Base-by-base conservation (phyloP, 176 grass and related monocot species). In the Bromus sterilis region DNA sequence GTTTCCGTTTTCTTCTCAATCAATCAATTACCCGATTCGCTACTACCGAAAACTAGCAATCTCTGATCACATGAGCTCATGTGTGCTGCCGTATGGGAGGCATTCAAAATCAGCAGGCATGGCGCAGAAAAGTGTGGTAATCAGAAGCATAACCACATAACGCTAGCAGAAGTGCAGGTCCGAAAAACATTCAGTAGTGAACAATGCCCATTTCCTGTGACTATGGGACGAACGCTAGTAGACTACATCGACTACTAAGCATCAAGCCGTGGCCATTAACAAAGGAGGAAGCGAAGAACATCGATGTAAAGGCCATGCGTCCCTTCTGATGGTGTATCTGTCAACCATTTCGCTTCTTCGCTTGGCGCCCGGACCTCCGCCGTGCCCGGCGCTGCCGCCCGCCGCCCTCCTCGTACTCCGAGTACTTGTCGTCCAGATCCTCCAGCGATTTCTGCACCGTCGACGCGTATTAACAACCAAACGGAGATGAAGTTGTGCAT, bases 391-490 rank as follows among this genome's bases (percentile, higher is more conserved):
- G 86, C 71, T 91, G 83, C 75, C 92, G 86, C 24, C 90, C 70
- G 23, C 76, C 78, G 16, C 66, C 18, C 28, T 87, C 79, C 9
- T 86, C 87, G 1, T 68, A 40, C 11, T 89, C 88, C 9, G 88
- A 86, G 49, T 82, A 88, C 56, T 94, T 87, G 0, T 93, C 88
- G 37, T 98, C 90, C 9, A 95, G 78, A 1, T 91, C 92, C 65
- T 87, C 78, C 15, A 98, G 94, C 18, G 88, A 91, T 91, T 91
- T 95, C 95, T 98, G 86, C 49, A 71, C 2, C 42, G 65, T 34
- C n/a, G 64, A 26, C 16, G 10, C 5, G 18, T 4, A 3, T 10
- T 3, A 14, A 31, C 3, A 0, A 31, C 2, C 2, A 26, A 26
- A 43, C 4, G 57, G 24, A 69, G 67, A 20, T n/a, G 5, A n/a